These are phyloP conservation scores for Clavariopsis aquatica DNA, from an alignment of 495 filamentous ascomycete species.

Conservation along the genomic window DNA sequence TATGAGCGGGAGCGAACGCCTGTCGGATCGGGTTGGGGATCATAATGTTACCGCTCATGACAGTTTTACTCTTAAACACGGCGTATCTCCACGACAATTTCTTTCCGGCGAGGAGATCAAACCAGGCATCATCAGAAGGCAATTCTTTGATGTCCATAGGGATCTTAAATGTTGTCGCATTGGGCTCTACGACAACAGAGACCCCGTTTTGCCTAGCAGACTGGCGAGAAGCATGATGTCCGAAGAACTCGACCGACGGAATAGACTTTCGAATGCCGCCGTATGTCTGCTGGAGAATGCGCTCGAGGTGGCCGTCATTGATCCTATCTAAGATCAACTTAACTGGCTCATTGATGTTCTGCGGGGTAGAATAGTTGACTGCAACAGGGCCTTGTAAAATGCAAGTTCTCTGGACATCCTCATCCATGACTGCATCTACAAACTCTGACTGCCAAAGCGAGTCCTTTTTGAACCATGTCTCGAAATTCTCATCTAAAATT, in stretches of 20 bases:
- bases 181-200: constrained; percentile 1
- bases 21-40: constrained; percentile 23
- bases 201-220: constrained; percentile 9
- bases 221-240: constrained; percentile 14
- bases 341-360: constrained; percentile 40
- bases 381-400: constrained; percentile 51
- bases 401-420: constrained; percentile 46
- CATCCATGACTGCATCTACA: constrained; percentile 46
- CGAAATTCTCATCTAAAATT: constrained; percentile 47
- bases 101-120: constrained; percentile 19
- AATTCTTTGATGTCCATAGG: constrained; percentile 3
- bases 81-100: constrained; percentile 22
- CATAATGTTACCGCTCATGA: constrained; percentile 18
- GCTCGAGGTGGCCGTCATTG: constrained; percentile 11
- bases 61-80: constrained; percentile 15
- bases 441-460: constrained; percentile 52
- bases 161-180: constrained; percentile 10
- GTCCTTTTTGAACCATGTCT: constrained; percentile 52
- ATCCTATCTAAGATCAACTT: constrained; percentile 45
- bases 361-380: constrained; percentile 39
- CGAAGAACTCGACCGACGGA: constrained; percentile 20
- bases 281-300: constrained; percentile 29
- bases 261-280: constrained; percentile 1
- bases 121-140: constrained; percentile 16
- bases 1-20: constrained; percentile 9